Conservation (phyloP, 306 rosid species). For the Cicer judaicum region DNA sequence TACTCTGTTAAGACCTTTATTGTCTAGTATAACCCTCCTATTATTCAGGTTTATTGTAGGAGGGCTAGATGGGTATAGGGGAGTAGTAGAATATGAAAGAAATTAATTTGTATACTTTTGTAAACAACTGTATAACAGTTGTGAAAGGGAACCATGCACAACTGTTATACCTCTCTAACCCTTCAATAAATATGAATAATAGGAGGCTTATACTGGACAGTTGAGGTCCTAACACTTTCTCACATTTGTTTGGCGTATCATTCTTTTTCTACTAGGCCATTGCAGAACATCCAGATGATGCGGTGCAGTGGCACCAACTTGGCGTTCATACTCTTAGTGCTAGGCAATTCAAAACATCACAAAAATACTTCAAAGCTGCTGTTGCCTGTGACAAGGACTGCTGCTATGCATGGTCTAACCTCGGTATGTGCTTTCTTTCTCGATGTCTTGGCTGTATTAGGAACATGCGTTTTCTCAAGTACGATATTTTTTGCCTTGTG, state of each 20-base stretch:
- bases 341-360: constrained; percentile 76
- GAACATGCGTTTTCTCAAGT: constrained; percentile 13
- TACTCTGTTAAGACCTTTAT: no score
- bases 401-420: constrained; percentile 90
- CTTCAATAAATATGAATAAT: no score
- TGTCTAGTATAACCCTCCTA: no score
- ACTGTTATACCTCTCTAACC: no score
- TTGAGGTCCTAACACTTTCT: neutral
- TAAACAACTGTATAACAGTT: no score
- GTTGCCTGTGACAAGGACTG: constrained; percentile 69
- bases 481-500: constrained; percentile 3
- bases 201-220: no score
- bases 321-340: constrained; percentile 91
- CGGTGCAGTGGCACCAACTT: constrained; percentile 93
- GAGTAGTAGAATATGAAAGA: no score
- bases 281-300: constrained; percentile 91
- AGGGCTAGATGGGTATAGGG: no score
- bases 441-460: neutral
- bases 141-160: no score
- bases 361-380: constrained; percentile 82
- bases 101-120: no score
- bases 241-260: constrained; percentile 22
- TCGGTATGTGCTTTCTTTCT: constrained; percentile 56
- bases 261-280: constrained; percentile 62
- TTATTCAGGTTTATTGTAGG: no score